These are phyloP conservation scores for Kodamaea sagamina DNA, from an alignment of 805 yeast species.

Conservation along the genomic window DNA sequence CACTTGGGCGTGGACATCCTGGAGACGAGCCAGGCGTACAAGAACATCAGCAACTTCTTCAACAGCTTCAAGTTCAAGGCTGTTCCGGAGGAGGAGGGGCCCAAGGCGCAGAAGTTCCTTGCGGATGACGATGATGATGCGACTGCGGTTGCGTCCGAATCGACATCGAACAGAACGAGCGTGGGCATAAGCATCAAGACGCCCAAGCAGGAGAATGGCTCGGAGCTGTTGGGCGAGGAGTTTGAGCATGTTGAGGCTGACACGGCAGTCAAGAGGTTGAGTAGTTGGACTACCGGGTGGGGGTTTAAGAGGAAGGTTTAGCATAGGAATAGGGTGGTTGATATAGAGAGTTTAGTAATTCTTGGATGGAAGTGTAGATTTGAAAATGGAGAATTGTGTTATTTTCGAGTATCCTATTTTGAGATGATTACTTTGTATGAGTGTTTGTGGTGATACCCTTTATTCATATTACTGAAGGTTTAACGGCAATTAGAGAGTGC, in stretches of 20 bases:
- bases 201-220: constrained; percentile 1
- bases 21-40: constrained; percentile 16
- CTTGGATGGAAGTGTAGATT: too few relatives aligned
- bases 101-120: constrained; percentile 16
- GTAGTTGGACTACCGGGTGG: constrained; percentile 16
- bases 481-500: too few relatives aligned
- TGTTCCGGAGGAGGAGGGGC: constrained; percentile 5
- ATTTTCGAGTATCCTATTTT: too few relatives aligned
- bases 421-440: too few relatives aligned
- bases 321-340: too few relatives aligned
- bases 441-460: too few relatives aligned
- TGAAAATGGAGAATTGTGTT: too few relatives aligned
- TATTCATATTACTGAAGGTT: too few relatives aligned
- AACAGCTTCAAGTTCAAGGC: constrained; percentile 12
- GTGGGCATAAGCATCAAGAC: constrained; percentile 2
- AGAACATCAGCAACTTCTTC: constrained; percentile 28
- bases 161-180: not conserved
- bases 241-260: constrained; percentile 10
- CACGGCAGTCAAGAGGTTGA: constrained; percentile 11
- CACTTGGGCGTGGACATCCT: constrained; percentile 33
- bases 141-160: constrained; percentile 2
- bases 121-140: constrained; percentile 12
- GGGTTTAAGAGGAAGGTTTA: constrained; percentile 19
- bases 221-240: not conserved
- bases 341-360: too few relatives aligned